phyloP scores from a whole-genome alignment of 352 stramenopile species.

The Phytopythium mirpurense region DNA sequence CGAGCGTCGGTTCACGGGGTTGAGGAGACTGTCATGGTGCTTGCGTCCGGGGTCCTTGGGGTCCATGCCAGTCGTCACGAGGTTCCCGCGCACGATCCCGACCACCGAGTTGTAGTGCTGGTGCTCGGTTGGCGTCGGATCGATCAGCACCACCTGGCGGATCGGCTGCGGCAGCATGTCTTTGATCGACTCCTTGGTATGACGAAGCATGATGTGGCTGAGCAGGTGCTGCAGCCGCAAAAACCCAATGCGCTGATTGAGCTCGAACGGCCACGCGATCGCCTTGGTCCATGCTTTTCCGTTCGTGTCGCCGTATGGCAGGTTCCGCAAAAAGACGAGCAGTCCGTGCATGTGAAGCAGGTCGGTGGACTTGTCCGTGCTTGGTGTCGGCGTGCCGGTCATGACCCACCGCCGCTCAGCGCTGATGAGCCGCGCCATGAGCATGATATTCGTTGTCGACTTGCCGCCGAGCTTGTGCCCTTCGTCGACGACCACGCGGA shows the following conservation, averaged over 20 bases:
- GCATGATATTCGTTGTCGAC: slow-evolving; percentile 59
- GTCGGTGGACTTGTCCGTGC: slow-evolving; percentile 78
- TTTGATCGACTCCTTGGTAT: slow-evolving; percentile 91
- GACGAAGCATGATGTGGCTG: slow-evolving; percentile 91
- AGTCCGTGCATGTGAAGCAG: slow-evolving; percentile 89
- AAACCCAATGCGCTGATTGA: slow-evolving; percentile 45
- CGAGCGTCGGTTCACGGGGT: slow-evolving; percentile 61
- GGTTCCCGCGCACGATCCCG: slow-evolving; percentile 53
- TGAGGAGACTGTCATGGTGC: slow-evolving; percentile 71
- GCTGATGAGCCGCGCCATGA: slow-evolving; percentile 76
- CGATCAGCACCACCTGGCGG: slow-evolving; percentile 42
- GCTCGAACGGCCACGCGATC: slow-evolving; percentile 71
- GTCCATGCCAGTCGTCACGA: slow-evolving; percentile 77
- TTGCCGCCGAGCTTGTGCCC: slow-evolving; percentile 90
- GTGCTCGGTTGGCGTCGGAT: slow-evolving; percentile 65
- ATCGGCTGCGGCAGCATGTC: slow-evolving; percentile 51
- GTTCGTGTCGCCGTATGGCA: slow-evolving; percentile 74
- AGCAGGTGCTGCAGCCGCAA: slow-evolving; percentile 81
- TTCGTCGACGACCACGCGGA: slow-evolving; percentile 95
- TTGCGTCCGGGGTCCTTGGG: slow-evolving; percentile 44
- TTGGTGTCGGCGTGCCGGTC: slow-evolving; percentile 95
- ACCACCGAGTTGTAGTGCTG: slow-evolving; percentile 69
- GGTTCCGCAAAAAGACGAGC: slow-evolving; percentile 88
- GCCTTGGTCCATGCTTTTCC: slow-evolving; percentile 72
- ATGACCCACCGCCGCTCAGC: slow-evolving; percentile 94